Evolutionary conservation across 2,329 filamentous ascomycete genomes (phyloP).

Genomic region (Ceratocystiopsis minuta): DNA sequence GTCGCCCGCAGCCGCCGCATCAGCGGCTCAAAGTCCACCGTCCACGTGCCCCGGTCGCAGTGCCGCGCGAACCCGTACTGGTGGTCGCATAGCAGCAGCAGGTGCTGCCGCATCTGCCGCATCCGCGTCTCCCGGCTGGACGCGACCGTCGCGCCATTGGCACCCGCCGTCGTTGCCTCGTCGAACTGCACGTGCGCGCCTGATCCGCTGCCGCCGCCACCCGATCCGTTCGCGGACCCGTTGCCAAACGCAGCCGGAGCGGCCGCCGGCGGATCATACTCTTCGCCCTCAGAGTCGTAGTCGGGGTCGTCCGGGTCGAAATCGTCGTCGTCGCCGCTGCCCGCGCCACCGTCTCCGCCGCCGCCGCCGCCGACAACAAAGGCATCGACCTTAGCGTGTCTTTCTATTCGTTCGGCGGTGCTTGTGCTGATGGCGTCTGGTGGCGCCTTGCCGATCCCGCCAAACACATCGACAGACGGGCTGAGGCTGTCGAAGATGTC

Average conservation of each 20-base stretch:
- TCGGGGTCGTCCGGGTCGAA: conserved; percentile 11
- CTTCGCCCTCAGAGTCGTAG: conserved; percentile 14
- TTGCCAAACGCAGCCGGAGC: conserved; percentile 1
- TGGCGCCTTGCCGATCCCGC: conserved; percentile 38
- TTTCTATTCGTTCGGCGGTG: conserved; percentile 29
- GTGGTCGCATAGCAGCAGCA: conserved; percentile 55
- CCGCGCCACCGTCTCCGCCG: conserved; percentile 14
- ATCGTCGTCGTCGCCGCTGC: conserved; percentile 19
- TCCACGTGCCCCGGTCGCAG: conserved; percentile 59
- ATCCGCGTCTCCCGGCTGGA: conserved; percentile 25
- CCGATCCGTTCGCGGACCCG: conserved; percentile 1
- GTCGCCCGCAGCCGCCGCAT: conserved; percentile 51
- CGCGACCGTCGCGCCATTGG: conserved; percentile 16
- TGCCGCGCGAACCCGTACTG: conserved; percentile 50
- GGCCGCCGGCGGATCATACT: conserved; percentile 5
- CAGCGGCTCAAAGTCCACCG: conserved; percentile 62
- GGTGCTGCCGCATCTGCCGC: conserved; percentile 50
- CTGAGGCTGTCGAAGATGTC: conserved; percentile 38
- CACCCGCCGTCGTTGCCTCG: neutral
- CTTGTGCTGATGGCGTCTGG: conserved; percentile 27
- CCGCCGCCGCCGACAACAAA: conserved; percentile 12
- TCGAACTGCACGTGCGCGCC: conserved; percentile 33
- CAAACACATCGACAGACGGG: conserved; percentile 31
- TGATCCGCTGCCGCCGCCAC: conserved; percentile 5
- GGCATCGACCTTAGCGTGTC: conserved; percentile 11